A percentile compares a stretch with the other conserved stretches of the same genome.
These are phyloP conservation scores for Lactifluus hygrophoroides DNA, from an alignment of 768 basidiomycete species.

Conservation along the genomic window DNA sequence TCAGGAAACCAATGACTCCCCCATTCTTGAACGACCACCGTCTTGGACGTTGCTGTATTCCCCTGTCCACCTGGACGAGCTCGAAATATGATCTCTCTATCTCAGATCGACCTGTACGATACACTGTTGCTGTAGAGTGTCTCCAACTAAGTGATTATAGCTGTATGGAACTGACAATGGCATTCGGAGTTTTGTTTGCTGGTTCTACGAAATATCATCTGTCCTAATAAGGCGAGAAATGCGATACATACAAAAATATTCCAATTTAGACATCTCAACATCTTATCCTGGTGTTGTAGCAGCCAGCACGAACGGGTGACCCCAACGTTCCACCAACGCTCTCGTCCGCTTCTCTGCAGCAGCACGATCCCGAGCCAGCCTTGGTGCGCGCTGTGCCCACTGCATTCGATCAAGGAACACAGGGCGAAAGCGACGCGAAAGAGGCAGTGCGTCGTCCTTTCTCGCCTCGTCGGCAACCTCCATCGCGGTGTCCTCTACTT, in stretches of 20 bases:
- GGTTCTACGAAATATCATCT: no score
- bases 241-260: no score
- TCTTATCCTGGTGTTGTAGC: not conserved
- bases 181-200: no score
- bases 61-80: not conserved
- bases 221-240: no score
- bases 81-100: no score
- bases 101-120: no score
- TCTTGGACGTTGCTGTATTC: not conserved
- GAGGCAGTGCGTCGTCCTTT: slow-evolving; percentile 5
- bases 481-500: not conserved
- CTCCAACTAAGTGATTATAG: no score
- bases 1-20: not conserved
- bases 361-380: slow-evolving; percentile 11
- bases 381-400: slow-evolving; percentile 18
- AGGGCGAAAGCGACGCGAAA: slow-evolving; percentile 17
- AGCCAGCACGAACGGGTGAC: slow-evolving; percentile 10
- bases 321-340: slow-evolving; percentile 10
- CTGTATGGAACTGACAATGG: no score
- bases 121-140: no score
- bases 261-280: no score
- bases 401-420: slow-evolving; percentile 18
- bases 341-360: slow-evolving; percentile 6
- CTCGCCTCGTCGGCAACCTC: not conserved
- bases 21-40: no score